Base-by-base conservation (phyloP, 2,329 filamentous ascomycete species). In the Xylariaceae sp. region DNA sequence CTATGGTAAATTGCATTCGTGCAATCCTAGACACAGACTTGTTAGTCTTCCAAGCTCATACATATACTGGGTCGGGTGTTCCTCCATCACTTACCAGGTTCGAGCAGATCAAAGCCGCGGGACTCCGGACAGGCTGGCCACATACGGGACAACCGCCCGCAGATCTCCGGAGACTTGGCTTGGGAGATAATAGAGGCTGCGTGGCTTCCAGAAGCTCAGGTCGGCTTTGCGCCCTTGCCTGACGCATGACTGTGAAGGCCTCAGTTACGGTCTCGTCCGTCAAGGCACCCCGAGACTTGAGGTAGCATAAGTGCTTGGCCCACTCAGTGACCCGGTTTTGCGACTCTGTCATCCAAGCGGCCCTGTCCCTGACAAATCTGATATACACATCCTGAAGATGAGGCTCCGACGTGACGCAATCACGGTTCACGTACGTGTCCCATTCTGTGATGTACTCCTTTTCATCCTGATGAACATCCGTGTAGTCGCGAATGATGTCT, bases 381-480 rank as follows among this genome's bases (percentile, higher is more conserved):
- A 82, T 67, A 74, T 83, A 83, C 15, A 78, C 75, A 2, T 76
- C 76, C 9, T 81, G 76, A 10, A 85, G 74, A 65, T 81, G 83
- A 2, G 78, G 77, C 35, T 77, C 76, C 3, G 81, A 80, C 4
- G 79, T 80, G 51, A 84, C 71, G 56, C 76, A 78, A 64, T 80
- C 76, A 50, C 74, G 74, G 7, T 82, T 76, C 51, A 83, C 78
- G 64, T 80, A 84, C 1, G 77, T 75, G 61, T 85, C 82, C 82
- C 82, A 86, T 62, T 81, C 79, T 64, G 77, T 76, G 57, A 85
- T 81, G 59, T 81, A 85, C 62, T 84, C 82, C 68, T 81, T 82
- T 66, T 86, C 82, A 13, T 76, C 73, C 2, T 74, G 68, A 10
- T 78, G 78, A 30, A 85, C 76, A 63, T 85, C 82, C 7, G 77